Evolutionary conservation across 805 yeast species (phyloP).

Genomic region (Zygosaccharomyces rouxii): DNA sequence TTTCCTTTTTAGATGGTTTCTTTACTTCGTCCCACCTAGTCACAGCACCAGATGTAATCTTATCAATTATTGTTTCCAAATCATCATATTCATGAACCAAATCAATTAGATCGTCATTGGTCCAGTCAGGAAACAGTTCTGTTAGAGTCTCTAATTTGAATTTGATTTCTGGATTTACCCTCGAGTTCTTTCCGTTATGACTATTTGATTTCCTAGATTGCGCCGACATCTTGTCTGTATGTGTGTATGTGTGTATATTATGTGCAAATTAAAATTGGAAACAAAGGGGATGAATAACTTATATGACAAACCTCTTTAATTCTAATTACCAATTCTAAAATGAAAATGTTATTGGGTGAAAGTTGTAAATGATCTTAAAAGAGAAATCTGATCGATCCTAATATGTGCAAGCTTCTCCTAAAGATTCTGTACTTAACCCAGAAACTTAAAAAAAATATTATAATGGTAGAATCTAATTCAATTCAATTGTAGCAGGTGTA

Average conservation of each 20-base stretch:
- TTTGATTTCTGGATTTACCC: constrained; percentile 33
- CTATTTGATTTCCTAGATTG: constrained; percentile 26
- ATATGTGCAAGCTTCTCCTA: constrained; percentile 6
- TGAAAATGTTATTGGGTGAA: too few species aligned
- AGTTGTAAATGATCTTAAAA: too few species aligned
- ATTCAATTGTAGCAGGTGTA: not conserved
- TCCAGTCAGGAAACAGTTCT: constrained; percentile 96
- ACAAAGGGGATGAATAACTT: constrained; percentile 3
- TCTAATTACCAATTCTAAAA: not conserved
- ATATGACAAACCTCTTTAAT: not conserved
- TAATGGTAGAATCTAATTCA: not conserved
- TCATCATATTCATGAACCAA: constrained; percentile 74
- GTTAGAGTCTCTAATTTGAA: constrained; percentile 51
- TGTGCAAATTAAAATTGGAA: too few species aligned
- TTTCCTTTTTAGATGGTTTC: constrained; percentile 56
- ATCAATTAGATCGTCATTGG: constrained; percentile 71
- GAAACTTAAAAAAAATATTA: not conserved
- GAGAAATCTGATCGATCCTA: constrained; percentile 1
- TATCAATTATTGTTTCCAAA: constrained; percentile 74
- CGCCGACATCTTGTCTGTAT: constrained; percentile 19
- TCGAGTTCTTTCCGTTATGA: constrained; percentile 14
- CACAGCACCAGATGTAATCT: constrained; percentile 86
- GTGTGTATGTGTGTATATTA: constrained; percentile 9
- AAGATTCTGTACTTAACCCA: constrained; percentile 1
- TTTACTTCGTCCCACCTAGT: constrained; percentile 92